These are phyloP conservation scores for Fusarium coicis DNA, from an alignment of 2,329 filamentous ascomycete genomes.

Conservation along the genomic window DNA sequence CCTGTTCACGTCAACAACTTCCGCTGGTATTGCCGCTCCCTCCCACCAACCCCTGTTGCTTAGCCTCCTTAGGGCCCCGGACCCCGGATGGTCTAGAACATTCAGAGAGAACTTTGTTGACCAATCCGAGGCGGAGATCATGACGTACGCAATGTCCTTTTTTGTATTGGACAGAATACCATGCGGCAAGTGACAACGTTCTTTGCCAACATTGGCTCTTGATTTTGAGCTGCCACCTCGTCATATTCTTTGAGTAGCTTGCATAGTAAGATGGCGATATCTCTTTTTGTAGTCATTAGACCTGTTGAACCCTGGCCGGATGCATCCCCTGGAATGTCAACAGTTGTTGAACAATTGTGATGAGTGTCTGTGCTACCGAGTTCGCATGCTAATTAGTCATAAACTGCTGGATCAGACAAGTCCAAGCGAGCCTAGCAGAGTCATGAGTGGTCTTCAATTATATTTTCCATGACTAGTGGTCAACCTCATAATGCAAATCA, in stretches of 20 bases:
- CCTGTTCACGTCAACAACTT: conserved; percentile 29
- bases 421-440: background rate
- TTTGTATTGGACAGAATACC: background rate
- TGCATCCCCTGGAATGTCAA: background rate
- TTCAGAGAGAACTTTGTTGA: conserved; percentile 32
- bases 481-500: background rate
- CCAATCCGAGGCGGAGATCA: conserved; percentile 22
- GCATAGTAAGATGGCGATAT: background rate
- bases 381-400: background rate
- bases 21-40: conserved; percentile 30
- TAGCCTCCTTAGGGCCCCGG: conserved; percentile 16
- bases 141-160: conserved; percentile 15
- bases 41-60: conserved; percentile 17
- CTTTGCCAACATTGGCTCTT: background rate
- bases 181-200: background rate
- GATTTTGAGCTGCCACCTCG: background rate
- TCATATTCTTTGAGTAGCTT: background rate
- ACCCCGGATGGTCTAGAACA: conserved; percentile 37
- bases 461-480: conserved; percentile 1
- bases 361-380: background rate
- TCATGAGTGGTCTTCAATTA: background rate
- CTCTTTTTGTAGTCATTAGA: background rate
- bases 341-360: background rate
- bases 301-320: background rate
- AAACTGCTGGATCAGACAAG: background rate